Evolutionary conservation across 139 green algal genomes (phyloP).

Genomic region (Astrephomene gubernaculifera): DNA sequence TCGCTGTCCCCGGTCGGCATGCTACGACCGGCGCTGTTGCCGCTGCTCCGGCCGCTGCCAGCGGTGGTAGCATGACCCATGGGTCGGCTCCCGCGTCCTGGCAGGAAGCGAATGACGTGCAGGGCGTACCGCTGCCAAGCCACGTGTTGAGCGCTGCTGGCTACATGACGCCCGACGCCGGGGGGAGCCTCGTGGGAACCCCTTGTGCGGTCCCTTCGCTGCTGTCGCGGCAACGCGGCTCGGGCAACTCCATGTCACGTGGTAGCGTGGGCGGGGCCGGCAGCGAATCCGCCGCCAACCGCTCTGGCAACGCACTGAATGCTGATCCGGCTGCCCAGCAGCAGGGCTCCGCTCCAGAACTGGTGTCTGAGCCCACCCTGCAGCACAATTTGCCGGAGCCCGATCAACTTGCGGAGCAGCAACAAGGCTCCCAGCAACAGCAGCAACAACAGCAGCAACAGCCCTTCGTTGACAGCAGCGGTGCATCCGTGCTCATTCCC

Average conservation of each 20-base stretch:
- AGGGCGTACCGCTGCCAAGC: neutral
- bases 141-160: conserved; percentile 14
- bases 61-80: neutral
- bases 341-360: too few relatives aligned
- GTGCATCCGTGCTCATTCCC: neutral
- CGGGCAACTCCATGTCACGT: neutral
- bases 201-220: neutral
- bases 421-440: neutral
- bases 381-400: too few relatives aligned
- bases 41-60: too few relatives aligned
- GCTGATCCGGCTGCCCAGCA: too few relatives aligned
- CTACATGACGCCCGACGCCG: conserved; percentile 22
- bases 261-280: neutral
- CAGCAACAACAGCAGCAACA: conserved; percentile 10
- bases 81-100: neutral
- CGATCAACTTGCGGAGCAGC: neutral
- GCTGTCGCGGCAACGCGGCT: conserved; percentile 31
- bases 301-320: neutral
- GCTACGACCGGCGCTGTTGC: too few relatives aligned
- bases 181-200: conserved; percentile 14
- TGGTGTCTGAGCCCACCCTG: too few relatives aligned
- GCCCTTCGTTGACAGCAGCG: too few relatives aligned
- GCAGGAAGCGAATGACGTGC: neutral
- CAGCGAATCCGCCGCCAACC: neutral
- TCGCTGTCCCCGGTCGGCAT: neutral